A percentile compares a stretch with the other conserved stretches of the same genome.
Conservation (phyloP, 2,329 filamentous ascomycete genomes). For the Metarhizium rileyi region DNA sequence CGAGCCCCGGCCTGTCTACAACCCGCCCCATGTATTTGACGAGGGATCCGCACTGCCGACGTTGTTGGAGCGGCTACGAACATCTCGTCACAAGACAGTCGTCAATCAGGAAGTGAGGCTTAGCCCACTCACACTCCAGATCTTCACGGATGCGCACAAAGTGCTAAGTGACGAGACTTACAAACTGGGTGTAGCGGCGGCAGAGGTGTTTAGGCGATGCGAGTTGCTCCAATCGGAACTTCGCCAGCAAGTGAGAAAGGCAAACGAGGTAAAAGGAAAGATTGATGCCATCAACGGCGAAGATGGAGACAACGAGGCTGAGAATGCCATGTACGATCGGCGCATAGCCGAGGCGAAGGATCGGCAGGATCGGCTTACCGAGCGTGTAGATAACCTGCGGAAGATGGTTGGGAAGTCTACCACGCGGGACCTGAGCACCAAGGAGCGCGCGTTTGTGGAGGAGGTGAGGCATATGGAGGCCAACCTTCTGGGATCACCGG, state of each 20-base stretch:
- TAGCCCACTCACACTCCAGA: constrained; percentile 58
- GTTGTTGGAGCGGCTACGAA: constrained; percentile 46
- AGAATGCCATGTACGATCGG: constrained; percentile 47
- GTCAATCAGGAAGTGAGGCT: constrained; percentile 60
- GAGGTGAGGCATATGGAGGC: constrained; percentile 45
- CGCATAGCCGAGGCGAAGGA: constrained; percentile 45
- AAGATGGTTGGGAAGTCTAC: constrained; percentile 32
- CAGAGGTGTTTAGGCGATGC: constrained; percentile 64
- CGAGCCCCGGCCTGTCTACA: constrained; percentile 57
- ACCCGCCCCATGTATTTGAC: constrained; percentile 51
- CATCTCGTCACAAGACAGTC: constrained; percentile 49
- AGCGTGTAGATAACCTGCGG: constrained; percentile 50
- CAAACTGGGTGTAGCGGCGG: constrained; percentile 56
- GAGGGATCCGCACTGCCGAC: constrained; percentile 44
- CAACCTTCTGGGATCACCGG: constrained; percentile 27
- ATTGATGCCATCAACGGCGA: constrained; percentile 52
- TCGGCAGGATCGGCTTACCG: constrained; percentile 45
- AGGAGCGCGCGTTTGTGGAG: constrained; percentile 36
- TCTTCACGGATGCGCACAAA: constrained; percentile 65
- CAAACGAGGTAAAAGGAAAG: constrained; percentile 53
- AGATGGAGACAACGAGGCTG: constrained; percentile 38
- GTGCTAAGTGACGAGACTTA: constrained; percentile 61
- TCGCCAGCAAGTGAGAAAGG: constrained; percentile 55
- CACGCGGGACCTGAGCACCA: constrained; percentile 32
- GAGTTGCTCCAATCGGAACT: constrained; percentile 59